These are phyloP conservation scores for Piper longum DNA, from an alignment of 164 flowering plant genomes.

Conservation along the genomic window DNA sequence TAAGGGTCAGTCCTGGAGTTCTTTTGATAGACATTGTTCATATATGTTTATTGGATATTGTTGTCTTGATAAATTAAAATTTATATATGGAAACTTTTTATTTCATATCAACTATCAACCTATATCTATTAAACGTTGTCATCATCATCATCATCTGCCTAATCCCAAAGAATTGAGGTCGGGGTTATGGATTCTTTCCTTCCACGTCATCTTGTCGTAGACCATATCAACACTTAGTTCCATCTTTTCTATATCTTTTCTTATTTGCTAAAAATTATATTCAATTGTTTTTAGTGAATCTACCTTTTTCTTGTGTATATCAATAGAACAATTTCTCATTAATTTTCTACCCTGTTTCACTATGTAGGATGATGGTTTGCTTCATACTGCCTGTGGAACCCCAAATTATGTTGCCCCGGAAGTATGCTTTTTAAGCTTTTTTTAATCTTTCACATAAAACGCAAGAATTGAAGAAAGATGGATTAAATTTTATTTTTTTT, in stretches of 20 bases:
- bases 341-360: neutral
- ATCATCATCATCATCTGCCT: no score
- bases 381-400: slow-evolving; percentile 93
- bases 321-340: neutral
- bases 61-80: no score
- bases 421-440: slow-evolving; percentile 23
- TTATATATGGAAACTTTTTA: no score
- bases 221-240: no score
- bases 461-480: neutral
- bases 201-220: no score
- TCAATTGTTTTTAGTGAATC: neutral
- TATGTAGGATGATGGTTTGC: slow-evolving; percentile 68
- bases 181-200: no score
- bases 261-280: no score
- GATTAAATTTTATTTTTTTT: slow-evolving; percentile 1
- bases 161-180: no score
- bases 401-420: slow-evolving; percentile 99
- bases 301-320: neutral
- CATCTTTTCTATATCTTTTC: no score
- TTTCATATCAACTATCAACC: no score
- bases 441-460: neutral
- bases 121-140: no score
- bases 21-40: neutral
- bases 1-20: slow-evolving; percentile 16
- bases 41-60: neutral